Conservation (phyloP, 441 rosid species). For the Pelargonium citronellum region DNA sequence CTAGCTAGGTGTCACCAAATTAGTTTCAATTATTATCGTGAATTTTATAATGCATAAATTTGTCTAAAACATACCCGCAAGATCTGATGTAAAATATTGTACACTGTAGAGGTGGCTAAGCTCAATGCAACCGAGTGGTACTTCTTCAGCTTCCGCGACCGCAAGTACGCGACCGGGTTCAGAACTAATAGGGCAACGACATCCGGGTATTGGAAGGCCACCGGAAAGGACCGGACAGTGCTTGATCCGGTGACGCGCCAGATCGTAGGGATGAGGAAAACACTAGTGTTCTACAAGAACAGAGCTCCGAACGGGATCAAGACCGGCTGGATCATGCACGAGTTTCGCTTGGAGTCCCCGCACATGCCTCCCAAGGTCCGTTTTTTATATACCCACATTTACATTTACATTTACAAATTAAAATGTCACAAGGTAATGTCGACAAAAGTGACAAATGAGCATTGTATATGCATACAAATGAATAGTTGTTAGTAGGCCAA, state of each 20-base stretch:
- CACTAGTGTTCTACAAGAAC: constrained; percentile 75
- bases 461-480: no score
- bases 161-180: constrained; percentile 87
- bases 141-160: constrained; percentile 90
- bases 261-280: constrained; percentile 93
- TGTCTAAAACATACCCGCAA: no score
- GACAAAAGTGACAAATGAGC: no score
- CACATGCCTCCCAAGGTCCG: constrained; percentile 93
- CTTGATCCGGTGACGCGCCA: constrained; percentile 52
- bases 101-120: constrained; percentile 62
- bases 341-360: constrained; percentile 84
- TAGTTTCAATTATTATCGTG: no score
- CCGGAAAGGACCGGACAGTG: constrained; percentile 88
- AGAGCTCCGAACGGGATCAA: constrained; percentile 93
- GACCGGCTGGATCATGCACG: constrained; percentile 98
- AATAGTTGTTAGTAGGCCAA: no score
- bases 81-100: no score
- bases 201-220: constrained; percentile 94
- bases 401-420: no score
- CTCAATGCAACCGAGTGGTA: constrained; percentile 90
- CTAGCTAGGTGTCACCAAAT: no score
- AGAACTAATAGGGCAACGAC: constrained; percentile 78
- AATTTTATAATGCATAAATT: no score
- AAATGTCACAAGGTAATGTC: no score
- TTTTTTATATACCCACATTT: no score